phyloP scores from a whole-genome alignment of 129 eudicot species.

The Centaurea solstitialis region DNA sequence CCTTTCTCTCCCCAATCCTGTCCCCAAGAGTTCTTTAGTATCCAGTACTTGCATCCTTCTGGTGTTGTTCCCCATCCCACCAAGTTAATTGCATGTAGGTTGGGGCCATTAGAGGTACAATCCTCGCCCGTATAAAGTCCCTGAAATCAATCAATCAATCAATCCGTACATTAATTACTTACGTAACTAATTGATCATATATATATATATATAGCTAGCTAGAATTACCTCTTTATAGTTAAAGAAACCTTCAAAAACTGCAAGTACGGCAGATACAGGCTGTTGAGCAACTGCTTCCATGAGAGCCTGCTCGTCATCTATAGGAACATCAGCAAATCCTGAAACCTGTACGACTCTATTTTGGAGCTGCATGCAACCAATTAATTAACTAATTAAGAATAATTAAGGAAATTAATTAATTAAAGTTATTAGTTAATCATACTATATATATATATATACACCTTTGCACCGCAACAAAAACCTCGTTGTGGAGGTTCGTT shows the following conservation, averaged over 20 bases:
- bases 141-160: neutral
- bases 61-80: constrained; percentile 37
- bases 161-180: neutral
- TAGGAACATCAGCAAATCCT: neutral
- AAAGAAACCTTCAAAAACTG: neutral
- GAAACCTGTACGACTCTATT: neutral
- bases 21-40: constrained; percentile 45
- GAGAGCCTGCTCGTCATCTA: neutral
- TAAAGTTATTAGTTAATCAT: too few species aligned
- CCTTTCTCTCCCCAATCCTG: constrained; percentile 49
- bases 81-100: constrained; percentile 58
- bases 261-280: neutral
- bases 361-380: neutral
- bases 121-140: constrained; percentile 46
- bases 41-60: constrained; percentile 70
- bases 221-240: neutral
- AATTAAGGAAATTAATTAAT: too few species aligned
- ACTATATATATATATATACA: neutral
- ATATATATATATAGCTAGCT: neutral
- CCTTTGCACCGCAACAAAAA: neutral
- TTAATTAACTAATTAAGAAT: neutral
- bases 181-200: neutral
- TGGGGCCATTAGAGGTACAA: too few species aligned
- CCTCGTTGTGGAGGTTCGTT: neutral
- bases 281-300: neutral